Base-by-base conservation (phyloP, 2,329 filamentous ascomycete genomes). In the Penicillium hordei region DNA sequence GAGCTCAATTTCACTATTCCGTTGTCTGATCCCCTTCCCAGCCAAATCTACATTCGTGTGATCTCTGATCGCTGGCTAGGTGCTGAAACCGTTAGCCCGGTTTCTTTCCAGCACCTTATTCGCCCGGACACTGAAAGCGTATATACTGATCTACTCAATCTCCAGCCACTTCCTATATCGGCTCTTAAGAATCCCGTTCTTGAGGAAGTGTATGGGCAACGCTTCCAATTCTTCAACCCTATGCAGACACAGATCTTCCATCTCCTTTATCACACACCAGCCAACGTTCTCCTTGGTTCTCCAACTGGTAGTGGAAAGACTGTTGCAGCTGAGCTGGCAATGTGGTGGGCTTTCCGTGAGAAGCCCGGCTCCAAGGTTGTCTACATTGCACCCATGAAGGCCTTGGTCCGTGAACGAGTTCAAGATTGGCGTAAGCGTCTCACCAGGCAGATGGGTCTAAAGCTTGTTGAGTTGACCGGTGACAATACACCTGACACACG, bases 171-270 rank as follows among this genome's bases (percentile, higher is more conserved):
- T 4, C 89, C 93, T 0, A 86, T 99, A 59, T 84, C 87, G 21
- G 93, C 93, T 0, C 80, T 99, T 42, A 92, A 96, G 71, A 96
- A 97, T 62, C 87, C 91, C 0, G 81, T 87, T 0, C 76, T 99
- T 0, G 93, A 99, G 72, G 91, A 94, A 60, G 84, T 99, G 1
- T 99, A 99, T 69, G 87, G 83, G 0, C 81, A 93, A 71, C 86
- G 92, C 33, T 99, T 99, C 75, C 89, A 94, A 63, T 99, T 89
- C 76, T 99, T 99, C 82, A 99, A 99, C 71, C 94, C 94, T 0
- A 97, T 99, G 95, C 94, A 99, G 75, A 97, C 94, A 0, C 94
- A 99, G 70, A 91, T 99, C 51, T 99, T 99, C 76, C 94, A 99
- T 70, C 93, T 91, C 15, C 83, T 99, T 34, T 99, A 99, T 65